These are phyloP conservation scores for Geotrichum australiense DNA, from an alignment of 1,139 yeast genomes.

Conservation along the genomic window DNA sequence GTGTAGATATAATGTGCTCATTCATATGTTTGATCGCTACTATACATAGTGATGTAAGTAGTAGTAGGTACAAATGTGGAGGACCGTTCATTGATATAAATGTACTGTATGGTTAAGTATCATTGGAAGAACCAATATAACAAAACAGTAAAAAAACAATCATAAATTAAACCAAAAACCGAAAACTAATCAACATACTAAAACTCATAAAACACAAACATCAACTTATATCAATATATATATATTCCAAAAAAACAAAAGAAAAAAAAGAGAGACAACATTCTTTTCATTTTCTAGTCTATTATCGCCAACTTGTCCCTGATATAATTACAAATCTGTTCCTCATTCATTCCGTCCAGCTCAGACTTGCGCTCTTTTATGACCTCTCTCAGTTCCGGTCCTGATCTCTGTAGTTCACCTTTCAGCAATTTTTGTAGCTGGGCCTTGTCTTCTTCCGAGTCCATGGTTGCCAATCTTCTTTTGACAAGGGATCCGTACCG, in stretches of 20 bases:
- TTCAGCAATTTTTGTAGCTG: not conserved
- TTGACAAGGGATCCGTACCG: slow-evolving; percentile 1
- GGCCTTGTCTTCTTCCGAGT: not conserved
- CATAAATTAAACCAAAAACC: no score
- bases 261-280: not conserved
- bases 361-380: not conserved
- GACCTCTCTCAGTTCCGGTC: not conserved
- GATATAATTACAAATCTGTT: not conserved
- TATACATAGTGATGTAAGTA: no score
- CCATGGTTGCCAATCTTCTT: not conserved
- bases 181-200: no score
- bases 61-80: no score
- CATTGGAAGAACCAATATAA: no score
- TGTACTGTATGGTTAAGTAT: no score
- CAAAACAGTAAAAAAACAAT: no score
- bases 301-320: not conserved
- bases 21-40: no score
- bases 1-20: no score
- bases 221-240: no score
- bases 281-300: not conserved
- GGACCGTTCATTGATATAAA: no score
- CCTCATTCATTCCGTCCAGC: slow-evolving; percentile 1
- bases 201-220: no score
- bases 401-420: not conserved
- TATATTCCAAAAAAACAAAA: slow-evolving; percentile 1